phyloP scores from a whole-genome alignment of 495 filamentous ascomycete species.

The Neurospora sp. region DNA sequence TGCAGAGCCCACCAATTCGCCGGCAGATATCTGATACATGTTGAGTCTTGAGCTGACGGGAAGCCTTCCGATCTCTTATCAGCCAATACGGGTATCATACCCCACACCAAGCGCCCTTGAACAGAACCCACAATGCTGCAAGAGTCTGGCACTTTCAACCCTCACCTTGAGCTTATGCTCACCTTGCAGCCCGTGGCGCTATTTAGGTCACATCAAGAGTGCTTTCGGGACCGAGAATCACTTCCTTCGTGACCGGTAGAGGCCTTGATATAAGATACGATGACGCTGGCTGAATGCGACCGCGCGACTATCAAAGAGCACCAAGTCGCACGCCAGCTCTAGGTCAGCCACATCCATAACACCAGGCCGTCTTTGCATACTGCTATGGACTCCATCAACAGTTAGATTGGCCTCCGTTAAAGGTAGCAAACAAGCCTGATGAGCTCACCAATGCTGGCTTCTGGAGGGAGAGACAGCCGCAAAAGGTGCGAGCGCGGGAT shows the following conservation, averaged over 20 bases:
- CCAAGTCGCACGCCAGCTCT: neutral
- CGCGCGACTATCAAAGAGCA: neutral
- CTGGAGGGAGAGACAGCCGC: neutral
- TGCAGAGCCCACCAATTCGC: neutral
- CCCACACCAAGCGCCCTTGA: conserved; percentile 2
- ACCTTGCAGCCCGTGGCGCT: conserved; percentile 1
- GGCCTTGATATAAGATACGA: neutral
- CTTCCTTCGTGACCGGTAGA: conserved; percentile 1
- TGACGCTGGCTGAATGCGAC: neutral
- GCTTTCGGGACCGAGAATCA: conserved; percentile 2
- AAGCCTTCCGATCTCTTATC: neutral
- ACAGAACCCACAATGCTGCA: neutral
- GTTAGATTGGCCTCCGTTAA: neutral
- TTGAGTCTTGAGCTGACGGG: neutral
- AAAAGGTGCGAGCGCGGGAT: neutral
- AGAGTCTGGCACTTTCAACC: neutral
- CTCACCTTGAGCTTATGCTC: neutral
- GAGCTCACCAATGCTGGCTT: neutral
- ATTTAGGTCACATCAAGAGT: neutral
- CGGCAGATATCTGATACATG: neutral
- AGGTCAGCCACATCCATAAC: neutral
- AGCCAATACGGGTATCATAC: conserved; percentile 3
- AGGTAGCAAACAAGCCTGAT: neutral
- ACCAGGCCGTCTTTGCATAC: neutral
- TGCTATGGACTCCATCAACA: neutral